A percentile compares a stretch with the other conserved stretches of the same genome.
These are phyloP conservation scores for Proliferodiscus dingleyae DNA, from an alignment of 2,329 filamentous ascomycete genomes.

Conservation along the genomic window DNA sequence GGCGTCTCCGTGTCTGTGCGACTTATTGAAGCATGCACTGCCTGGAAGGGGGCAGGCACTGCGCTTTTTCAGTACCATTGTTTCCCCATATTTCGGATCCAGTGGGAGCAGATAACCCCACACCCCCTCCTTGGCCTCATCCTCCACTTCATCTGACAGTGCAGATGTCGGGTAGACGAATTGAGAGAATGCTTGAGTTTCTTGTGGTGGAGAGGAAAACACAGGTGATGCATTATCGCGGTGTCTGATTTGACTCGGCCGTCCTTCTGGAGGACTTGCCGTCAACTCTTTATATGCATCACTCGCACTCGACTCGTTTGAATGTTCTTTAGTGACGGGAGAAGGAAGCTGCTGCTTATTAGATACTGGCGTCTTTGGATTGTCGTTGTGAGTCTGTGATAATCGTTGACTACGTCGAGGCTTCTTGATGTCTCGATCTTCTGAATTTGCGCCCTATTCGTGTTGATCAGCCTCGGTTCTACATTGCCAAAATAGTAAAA, in stretches of 20 bases:
- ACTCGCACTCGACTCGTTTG: constrained; percentile 49
- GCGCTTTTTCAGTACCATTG: constrained; percentile 71
- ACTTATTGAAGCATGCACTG: constrained; percentile 36
- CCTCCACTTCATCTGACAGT: constrained; percentile 75
- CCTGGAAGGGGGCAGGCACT: constrained; percentile 61
- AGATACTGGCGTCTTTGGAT: constrained; percentile 53
- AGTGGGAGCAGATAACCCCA: constrained; percentile 94
- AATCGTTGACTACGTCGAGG: constrained; percentile 73
- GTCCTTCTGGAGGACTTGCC: constrained; percentile 61
- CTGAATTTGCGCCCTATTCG: constrained; percentile 6
- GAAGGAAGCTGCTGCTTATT: constrained; percentile 71
- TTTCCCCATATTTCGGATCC: constrained; percentile 62
- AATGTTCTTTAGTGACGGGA: constrained; percentile 67
- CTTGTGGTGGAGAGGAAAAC: constrained; percentile 60
- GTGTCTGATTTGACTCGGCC: constrained; percentile 47
- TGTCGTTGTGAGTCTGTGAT: constrained; percentile 42
- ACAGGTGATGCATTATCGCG: constrained; percentile 29
- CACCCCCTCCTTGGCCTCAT: constrained; percentile 70
- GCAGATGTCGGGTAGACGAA: constrained; percentile 67
- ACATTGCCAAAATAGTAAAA: constrained; percentile 18
- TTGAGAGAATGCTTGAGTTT: constrained; percentile 78
- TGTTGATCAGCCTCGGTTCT: constrained; percentile 6
- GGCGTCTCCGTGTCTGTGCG: constrained; percentile 41
- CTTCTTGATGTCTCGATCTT: constrained; percentile 57
- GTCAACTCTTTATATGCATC: constrained; percentile 61